A percentile compares a stretch with the other conserved stretches of the same genome.
These are phyloP conservation scores for Cystobasidium sp. DNA, from an alignment of 1,284 basidiomycete genomes.

Conservation along the genomic window DNA sequence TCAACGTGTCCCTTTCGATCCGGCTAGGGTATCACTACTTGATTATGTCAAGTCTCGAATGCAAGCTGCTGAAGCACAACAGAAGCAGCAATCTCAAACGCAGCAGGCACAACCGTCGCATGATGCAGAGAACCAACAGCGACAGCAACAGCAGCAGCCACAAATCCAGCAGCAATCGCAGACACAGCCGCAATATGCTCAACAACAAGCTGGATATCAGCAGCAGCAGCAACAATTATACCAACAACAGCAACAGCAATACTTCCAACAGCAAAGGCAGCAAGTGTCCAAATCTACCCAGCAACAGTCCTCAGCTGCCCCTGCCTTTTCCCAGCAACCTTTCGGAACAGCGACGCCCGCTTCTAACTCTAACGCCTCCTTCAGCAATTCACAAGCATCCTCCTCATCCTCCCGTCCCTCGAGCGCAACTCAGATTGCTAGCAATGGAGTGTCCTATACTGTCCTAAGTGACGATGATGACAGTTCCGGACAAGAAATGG, in stretches of 20 bases:
- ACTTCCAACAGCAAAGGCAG: not conserved
- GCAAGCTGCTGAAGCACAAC: conserved; percentile 26
- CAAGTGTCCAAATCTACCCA: not conserved
- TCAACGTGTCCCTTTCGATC: conserved; percentile 32
- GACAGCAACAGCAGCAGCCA: not conserved
- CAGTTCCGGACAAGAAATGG: conserved; percentile 16
- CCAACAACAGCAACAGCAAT: conserved; percentile 9
- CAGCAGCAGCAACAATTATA: conserved; percentile 11
- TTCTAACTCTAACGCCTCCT: not conserved
- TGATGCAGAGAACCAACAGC: not conserved
- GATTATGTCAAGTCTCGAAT: conserved; percentile 42
- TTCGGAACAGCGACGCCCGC: not conserved
- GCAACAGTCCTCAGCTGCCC: not conserved
- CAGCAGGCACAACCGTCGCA: not conserved
- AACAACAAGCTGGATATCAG: conserved; percentile 2
- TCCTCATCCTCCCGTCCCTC: not conserved
- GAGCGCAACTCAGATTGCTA: not conserved
- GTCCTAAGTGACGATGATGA: conserved; percentile 23
- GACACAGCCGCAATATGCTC: not conserved
- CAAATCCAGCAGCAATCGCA: not conserved
- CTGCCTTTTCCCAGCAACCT: not conserved
- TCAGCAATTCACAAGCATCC: not conserved
- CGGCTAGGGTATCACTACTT: conserved; percentile 22
- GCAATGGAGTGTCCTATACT: not conserved
- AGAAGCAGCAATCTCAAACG: conserved; percentile 16